Evolutionary conservation across 345 rosid genomes (phyloP), one percentile per base, ranked within the genome.

Genomic region (Bruguiera parviflora): DNA sequence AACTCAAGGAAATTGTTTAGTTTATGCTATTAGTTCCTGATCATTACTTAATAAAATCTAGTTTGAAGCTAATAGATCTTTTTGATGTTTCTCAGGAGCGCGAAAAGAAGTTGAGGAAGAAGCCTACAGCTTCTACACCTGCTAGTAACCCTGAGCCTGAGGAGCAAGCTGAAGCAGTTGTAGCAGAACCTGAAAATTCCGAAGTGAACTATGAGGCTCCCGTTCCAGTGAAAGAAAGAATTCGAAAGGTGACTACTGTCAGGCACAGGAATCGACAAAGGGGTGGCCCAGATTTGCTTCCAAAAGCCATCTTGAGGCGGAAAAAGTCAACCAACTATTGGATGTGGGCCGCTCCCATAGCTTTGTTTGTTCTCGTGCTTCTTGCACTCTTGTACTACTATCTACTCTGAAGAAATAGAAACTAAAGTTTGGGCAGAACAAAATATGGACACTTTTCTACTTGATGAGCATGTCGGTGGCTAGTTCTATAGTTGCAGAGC

Each of bases 91-190:
- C 71, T 66, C 96, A 95, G 99, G 97, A 86, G 20, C 90, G 76
- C 31, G 97, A 90, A 77, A 95, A 85, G 93, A 88, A 85, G 58
- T 82, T 86, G 39, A 95, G 87, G 92, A 91, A 87, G 91, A 89
- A 87, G 72, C 82, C 81, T 10, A 80, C 73, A 51, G 69, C 74
- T 53, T 70, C 78, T 22, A 53, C 65, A 53, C 55, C 80, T 68
- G 78, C 79, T 47, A 19, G 62, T 35, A 77, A 73, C 61, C 53
- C 22, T n/a, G 57, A 53, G 57, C 57, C 66, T 0, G 97, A 88
- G 70, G 89, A 86, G 69, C 64, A 68, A 58, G 35, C 75, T 58
- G 95, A 86, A 71, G 78, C 68, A 15, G 72, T 58, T 61, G 79
- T 76, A 27, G 80, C 76, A 3, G 96, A 86, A 71, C 57, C 69